A percentile compares a stretch with the other conserved stretches of the same genome.
Conservation (phyloP, 805 yeast species). For the Trichomonascus vanleenenianus region DNA sequence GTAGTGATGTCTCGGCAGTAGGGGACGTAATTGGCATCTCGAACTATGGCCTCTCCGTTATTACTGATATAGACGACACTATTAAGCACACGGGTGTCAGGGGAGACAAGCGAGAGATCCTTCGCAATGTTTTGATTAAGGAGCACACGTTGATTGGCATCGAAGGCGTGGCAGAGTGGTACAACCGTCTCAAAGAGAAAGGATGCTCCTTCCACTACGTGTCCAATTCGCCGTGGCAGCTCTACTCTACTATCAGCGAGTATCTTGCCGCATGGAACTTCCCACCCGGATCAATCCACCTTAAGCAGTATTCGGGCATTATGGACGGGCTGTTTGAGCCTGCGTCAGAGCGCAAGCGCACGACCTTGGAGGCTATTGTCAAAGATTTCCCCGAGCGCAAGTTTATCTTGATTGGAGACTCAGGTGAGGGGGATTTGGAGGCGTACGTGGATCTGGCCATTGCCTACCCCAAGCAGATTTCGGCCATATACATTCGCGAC, state of each 20-base stretch:
- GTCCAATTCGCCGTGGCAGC: constrained; percentile 92
- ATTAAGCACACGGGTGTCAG: constrained; percentile 84
- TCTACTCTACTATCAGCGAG: constrained; percentile 52
- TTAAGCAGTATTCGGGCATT: constrained; percentile 80
- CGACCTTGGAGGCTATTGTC: constrained; percentile 53
- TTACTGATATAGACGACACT: constrained; percentile 93
- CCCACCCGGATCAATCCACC: constrained; percentile 77
- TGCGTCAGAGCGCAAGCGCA: constrained; percentile 69
- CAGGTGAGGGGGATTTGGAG: constrained; percentile 92
- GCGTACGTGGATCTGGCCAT: constrained; percentile 72
- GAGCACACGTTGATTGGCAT: constrained; percentile 62
- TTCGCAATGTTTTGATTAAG: constrained; percentile 67
- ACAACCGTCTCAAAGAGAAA: constrained; percentile 38
- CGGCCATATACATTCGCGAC: constrained; percentile 74
- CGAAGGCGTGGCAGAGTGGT: constrained; percentile 72
- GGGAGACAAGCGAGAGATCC: constrained; percentile 76
- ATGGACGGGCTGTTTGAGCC: constrained; percentile 81
- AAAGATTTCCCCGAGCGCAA: constrained; percentile 68
- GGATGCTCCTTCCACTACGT: constrained; percentile 78
- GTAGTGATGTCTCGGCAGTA: constrained; percentile 39
- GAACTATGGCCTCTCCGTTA: constrained; percentile 54
- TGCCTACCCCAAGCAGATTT: constrained; percentile 51
- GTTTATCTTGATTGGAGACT: constrained; percentile 85
- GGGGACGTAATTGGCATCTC: constrained; percentile 36
- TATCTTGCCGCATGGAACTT: constrained; percentile 49